These are phyloP conservation scores for Podaxis pistillaris DNA, from an alignment of 768 basidiomycete genomes.

Conservation along the genomic window DNA sequence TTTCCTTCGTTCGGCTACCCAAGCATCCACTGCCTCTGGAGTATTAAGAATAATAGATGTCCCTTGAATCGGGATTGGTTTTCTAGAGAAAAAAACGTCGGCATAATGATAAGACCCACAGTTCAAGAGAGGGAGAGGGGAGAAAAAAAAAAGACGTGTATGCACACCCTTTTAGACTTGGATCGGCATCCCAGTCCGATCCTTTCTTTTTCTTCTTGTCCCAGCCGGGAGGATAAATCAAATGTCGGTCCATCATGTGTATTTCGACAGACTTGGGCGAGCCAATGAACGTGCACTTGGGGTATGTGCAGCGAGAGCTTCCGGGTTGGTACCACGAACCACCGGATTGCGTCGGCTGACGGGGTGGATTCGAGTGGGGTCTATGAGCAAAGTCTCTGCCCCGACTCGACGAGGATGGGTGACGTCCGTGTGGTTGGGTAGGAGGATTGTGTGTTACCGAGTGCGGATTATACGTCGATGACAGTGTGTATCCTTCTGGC, in stretches of 20 bases:
- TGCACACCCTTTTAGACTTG: conserved; percentile 71
- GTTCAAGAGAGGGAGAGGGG: neutral
- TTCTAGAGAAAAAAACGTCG: conserved; percentile 37
- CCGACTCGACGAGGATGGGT: neutral
- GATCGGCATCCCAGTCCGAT: conserved; percentile 78
- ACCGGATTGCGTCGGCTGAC: conserved; percentile 14
- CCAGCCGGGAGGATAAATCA: conserved; percentile 79
- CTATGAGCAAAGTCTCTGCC: conserved; percentile 5
- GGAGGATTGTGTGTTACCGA: neutral
- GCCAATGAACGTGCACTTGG: conserved; percentile 66
- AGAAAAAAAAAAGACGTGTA: conserved; percentile 4
- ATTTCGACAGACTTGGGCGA: conserved; percentile 69
- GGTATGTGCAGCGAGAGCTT: conserved; percentile 55
- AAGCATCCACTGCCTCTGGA: conserved; percentile 76
- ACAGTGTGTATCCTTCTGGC: conserved; percentile 6
- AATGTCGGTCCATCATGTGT: conserved; percentile 90
- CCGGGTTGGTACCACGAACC: conserved; percentile 65
- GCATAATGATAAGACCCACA: neutral
- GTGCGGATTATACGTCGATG: conserved; percentile 11
- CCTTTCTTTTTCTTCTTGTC: conserved; percentile 47
- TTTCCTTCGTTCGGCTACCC: conserved; percentile 87
- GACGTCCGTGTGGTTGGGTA: neutral
- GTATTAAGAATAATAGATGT: conserved; percentile 76
- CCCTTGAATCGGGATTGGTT: conserved; percentile 73
- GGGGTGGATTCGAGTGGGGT: conserved; percentile 1